Conservation (phyloP, 1,139 yeast genomes). For the Arxiozyma slooffiae region DNA sequence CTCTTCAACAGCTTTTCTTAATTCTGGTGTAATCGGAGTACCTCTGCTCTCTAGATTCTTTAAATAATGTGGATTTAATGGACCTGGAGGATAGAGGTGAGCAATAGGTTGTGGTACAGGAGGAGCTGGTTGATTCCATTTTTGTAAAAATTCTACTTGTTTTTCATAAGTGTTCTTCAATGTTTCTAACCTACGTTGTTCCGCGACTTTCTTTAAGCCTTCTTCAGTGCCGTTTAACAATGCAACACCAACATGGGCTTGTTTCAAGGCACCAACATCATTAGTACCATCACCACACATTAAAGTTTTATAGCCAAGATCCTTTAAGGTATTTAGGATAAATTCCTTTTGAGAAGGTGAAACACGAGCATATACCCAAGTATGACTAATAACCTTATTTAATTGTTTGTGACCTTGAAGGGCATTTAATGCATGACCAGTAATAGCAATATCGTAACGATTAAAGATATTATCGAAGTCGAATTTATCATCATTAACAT, state of each 20-base stretch:
- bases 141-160: slow-evolving; percentile 65
- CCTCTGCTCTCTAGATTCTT: slow-evolving; percentile 81
- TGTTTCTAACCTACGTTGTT: slow-evolving; percentile 60
- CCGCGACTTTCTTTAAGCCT: slow-evolving; percentile 82
- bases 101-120: slow-evolving; percentile 84
- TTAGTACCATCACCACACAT: slow-evolving; percentile 99
- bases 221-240: slow-evolving; percentile 93
- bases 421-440: slow-evolving; percentile 79
- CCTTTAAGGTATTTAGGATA: slow-evolving; percentile 71
- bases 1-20: slow-evolving; percentile 46
- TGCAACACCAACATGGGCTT: slow-evolving; percentile 97
- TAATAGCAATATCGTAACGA: slow-evolving; percentile 77
- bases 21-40: slow-evolving; percentile 58
- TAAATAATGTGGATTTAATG: slow-evolving; percentile 76
- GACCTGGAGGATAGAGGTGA: slow-evolving; percentile 94
- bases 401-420: slow-evolving; percentile 58
- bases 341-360: slow-evolving; percentile 95
- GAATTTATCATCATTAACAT: slow-evolving; percentile 45
- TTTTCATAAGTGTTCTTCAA: slow-evolving; percentile 66
- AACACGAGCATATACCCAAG: slow-evolving; percentile 97
- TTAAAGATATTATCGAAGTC: slow-evolving; percentile 47
- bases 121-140: slow-evolving; percentile 77
- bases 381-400: slow-evolving; percentile 63
- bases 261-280: slow-evolving; percentile 98
- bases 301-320: slow-evolving; percentile 82